Percentiles rank a stretch among this genome's conserved stretches.
phyloP scores from a whole-genome alignment of 106 monocot genomes.

The Dioscorea dumetorum region DNA sequence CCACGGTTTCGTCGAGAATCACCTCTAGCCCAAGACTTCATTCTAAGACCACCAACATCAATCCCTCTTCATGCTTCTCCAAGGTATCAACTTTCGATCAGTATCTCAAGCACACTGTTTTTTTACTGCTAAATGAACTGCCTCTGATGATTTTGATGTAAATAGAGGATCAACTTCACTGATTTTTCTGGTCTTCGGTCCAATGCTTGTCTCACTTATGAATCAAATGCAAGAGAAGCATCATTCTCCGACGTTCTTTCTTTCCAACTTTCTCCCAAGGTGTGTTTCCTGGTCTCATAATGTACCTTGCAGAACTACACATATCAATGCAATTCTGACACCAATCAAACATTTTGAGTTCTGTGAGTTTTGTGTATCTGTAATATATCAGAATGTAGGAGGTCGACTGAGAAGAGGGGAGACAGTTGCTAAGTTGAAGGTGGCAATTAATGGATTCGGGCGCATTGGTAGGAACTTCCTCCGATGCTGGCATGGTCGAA shows the following conservation, averaged over 20 bases:
- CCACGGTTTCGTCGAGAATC: conserved; percentile 76
- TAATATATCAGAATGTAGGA: conserved; percentile 27
- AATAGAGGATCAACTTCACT: conserved; percentile 58
- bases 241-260: conserved; percentile 56
- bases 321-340: too few species aligned
- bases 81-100: conserved; percentile 17
- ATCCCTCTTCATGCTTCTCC: conserved; percentile 20
- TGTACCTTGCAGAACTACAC: too few species aligned
- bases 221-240: conserved; percentile 26
- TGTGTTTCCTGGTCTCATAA: not conserved
- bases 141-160: not conserved
- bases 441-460: conserved; percentile 95
- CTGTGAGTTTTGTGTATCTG: not conserved
- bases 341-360: too few species aligned
- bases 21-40: conserved; percentile 55
- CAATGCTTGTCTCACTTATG: conserved; percentile 27
- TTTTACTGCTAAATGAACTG: too few species aligned
- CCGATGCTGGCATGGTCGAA: conserved; percentile 91
- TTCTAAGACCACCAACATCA: conserved; percentile 17
- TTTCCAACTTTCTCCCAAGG: conserved; percentile 52
- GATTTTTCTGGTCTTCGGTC: conserved; percentile 84
- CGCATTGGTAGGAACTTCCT: conserved; percentile 94
- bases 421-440: conserved; percentile 92
- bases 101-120: too few species aligned
- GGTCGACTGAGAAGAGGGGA: conserved; percentile 36